Base-by-base conservation (phyloP, 2,329 filamentous ascomycete genomes). In the Ophiostoma sp. region DNA sequence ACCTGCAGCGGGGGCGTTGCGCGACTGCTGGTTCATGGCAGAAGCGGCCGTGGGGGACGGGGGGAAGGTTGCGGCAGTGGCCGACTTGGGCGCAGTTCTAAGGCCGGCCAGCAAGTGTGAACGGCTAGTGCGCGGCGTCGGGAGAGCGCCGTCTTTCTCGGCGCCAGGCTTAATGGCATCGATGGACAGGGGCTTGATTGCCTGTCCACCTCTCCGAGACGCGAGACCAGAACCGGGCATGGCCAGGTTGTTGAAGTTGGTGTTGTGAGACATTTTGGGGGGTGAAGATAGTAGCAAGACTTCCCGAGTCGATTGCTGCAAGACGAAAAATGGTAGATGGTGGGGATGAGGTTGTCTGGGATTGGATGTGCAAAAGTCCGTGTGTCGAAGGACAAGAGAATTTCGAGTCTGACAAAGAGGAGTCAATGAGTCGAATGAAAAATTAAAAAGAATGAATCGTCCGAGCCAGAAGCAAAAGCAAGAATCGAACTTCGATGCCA, bases 81-180 rank as follows among this genome's bases (percentile, higher is more conserved):
- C 85, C 67, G 91, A 94, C 84, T 97, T 97, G 52, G 95, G 95
- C 68, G 94, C 93, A 73, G 95, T 99, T 77, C 95, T 89, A 72
- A 99, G 85, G 71, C 94, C 94, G 72, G 94, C 94, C 77, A 99
- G 88, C 74, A 99, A 86, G 78, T 99, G 95, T 74, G 93, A 96
- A 74, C 95, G 92, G 80, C 93, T 97, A 69, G 94, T 98, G 77
- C 94, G 91, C 72, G 94, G 95, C 69, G 94, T 96, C 10, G 91
- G 88, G 69, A 87, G 85, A 70, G 88, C 86, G 70, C 89, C 89
- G 74, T 90, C 88, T 72, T 87, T 80, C 75, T 90, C 88, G 76
- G 87, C 86, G 69, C 89, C 86, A 71, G 91, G 86, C 79, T 91
- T 93, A 73, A 86, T 86, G 68, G 84, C 83, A 75, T 89, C 92